Evolutionary conservation across 441 rosid species (phyloP).

Genomic region (Raphanus hybrid): DNA sequence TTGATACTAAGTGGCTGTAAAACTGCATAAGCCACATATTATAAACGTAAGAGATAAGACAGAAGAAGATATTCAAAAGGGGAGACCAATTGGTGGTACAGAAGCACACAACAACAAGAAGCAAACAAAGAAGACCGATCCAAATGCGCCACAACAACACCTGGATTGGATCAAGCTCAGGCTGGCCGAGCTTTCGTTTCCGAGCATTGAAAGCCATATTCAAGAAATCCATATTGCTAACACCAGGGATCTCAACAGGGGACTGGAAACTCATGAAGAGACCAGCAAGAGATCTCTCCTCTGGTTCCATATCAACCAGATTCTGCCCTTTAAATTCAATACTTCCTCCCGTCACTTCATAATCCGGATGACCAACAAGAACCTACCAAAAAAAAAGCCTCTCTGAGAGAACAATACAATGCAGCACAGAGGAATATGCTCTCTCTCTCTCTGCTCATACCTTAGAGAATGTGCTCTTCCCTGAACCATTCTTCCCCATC

Average conservation of each 20-base stretch:
- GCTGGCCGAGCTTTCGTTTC: constrained; percentile 69
- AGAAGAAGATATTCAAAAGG: not conserved
- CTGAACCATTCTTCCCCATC: constrained; percentile 99
- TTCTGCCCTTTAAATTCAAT: constrained; percentile 82
- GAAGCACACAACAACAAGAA: not conserved
- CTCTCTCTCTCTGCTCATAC: no score
- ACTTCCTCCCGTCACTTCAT: constrained; percentile 92
- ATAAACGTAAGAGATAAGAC: constrained; percentile 21
- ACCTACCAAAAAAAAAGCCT: constrained; percentile 51
- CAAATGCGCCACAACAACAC: constrained; percentile 38
- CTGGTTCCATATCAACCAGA: constrained; percentile 92
- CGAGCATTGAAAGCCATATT: constrained; percentile 96
- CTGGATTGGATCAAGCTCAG: constrained; percentile 92
- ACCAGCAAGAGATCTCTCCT: constrained; percentile 96
- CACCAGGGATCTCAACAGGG: constrained; percentile 97
- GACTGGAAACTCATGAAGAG: constrained; percentile 98
- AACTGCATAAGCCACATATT: constrained; percentile 63
- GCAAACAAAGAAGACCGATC: constrained; percentile 4
- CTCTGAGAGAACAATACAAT: constrained; percentile 16
- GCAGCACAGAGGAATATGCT: not conserved
- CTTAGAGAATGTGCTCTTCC: constrained; percentile 96
- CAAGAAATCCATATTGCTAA: constrained; percentile 86
- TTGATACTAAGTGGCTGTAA: constrained; percentile 70
- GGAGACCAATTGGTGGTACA: constrained; percentile 13
- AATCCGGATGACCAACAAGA: constrained; percentile 95